phyloP scores from a whole-genome alignment of 768 basidiomycete genomes.

The Xerocomus potaroensis region DNA sequence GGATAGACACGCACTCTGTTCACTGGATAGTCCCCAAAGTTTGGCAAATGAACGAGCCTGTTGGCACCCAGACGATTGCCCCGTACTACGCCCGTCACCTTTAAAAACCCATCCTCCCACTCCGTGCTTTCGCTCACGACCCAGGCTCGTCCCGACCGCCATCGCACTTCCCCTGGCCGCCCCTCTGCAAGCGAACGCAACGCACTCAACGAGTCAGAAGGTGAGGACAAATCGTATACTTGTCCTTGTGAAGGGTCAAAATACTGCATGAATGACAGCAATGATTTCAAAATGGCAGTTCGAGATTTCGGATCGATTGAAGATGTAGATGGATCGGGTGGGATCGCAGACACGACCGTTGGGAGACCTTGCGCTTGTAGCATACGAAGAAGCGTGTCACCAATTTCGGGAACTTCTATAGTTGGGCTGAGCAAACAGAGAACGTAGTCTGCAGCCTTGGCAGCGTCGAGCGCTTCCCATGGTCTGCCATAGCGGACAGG shows the following conservation, averaged over 20 bases:
- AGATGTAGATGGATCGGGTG: conserved; percentile 43
- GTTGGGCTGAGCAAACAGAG: conserved; percentile 78
- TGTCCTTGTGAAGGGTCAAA: conserved; percentile 82
- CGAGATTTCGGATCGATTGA: conserved; percentile 59
- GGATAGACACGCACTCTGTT: conserved; percentile 52
- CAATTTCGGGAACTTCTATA: conserved; percentile 79
- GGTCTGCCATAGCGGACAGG: conserved; percentile 66
- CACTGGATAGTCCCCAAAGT: conserved; percentile 85
- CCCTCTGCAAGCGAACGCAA: conserved; percentile 82
- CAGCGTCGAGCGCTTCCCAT: conserved; percentile 79
- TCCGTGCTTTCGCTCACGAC: conserved; percentile 63
- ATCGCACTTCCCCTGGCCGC: conserved; percentile 70
- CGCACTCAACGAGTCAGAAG: conserved; percentile 67
- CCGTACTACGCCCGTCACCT: conserved; percentile 82
- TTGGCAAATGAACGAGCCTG: conserved; percentile 81
- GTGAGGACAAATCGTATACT: conserved; percentile 65
- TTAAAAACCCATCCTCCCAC: conserved; percentile 63
- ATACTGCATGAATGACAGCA: conserved; percentile 92
- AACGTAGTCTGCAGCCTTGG: conserved; percentile 87
- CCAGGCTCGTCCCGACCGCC: conserved; percentile 79
- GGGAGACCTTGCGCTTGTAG: conserved; percentile 91
- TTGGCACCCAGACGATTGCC: conserved; percentile 74
- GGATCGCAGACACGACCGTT: conserved; percentile 71
- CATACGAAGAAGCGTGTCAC: conserved; percentile 82
- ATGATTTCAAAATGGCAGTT: conserved; percentile 71